A percentile compares a stretch with the other conserved stretches of the same genome.
These are phyloP conservation scores for Scenedesmus sp. DNA, from an alignment of 163 green algal genomes.

Conservation along the genomic window DNA sequence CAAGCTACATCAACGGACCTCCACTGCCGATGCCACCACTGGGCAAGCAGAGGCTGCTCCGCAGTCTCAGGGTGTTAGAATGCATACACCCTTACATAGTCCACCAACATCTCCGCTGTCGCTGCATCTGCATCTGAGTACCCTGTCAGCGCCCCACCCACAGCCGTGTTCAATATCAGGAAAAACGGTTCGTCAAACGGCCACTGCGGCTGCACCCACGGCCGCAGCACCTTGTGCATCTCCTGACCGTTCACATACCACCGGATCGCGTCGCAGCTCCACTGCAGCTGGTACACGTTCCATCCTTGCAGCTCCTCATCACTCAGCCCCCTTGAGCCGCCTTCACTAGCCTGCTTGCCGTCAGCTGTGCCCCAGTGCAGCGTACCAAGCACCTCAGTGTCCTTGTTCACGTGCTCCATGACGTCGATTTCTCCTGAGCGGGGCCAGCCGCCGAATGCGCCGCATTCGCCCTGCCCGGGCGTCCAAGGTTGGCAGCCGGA, in stretches of 20 bases:
- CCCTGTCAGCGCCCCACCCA: slow-evolving; percentile 6
- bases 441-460: slow-evolving; percentile 24
- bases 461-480: neutral
- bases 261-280: slow-evolving; percentile 1
- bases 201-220: neutral
- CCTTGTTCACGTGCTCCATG: slow-evolving; percentile 35
- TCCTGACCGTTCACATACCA: slow-evolving; percentile 28
- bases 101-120: slow-evolving; percentile 25
- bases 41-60: neutral
- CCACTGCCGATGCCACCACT: neutral
- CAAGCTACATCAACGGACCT: neutral
- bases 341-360: neutral
- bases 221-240: neutral
- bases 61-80: neutral
- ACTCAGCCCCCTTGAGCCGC: neutral
- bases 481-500: neutral
- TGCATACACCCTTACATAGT: slow-evolving; percentile 21
- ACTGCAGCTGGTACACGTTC: slow-evolving; percentile 7
- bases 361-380: slow-evolving; percentile 3
- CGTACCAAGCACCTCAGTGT: slow-evolving; percentile 2
- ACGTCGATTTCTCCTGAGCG: slow-evolving; percentile 44
- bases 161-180: slow-evolving; percentile 6
- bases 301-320: neutral
- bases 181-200: slow-evolving; percentile 36
- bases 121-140: neutral